Conservation (phyloP, 2,329 filamentous ascomycete species). For the Aspergillus sp. region DNA sequence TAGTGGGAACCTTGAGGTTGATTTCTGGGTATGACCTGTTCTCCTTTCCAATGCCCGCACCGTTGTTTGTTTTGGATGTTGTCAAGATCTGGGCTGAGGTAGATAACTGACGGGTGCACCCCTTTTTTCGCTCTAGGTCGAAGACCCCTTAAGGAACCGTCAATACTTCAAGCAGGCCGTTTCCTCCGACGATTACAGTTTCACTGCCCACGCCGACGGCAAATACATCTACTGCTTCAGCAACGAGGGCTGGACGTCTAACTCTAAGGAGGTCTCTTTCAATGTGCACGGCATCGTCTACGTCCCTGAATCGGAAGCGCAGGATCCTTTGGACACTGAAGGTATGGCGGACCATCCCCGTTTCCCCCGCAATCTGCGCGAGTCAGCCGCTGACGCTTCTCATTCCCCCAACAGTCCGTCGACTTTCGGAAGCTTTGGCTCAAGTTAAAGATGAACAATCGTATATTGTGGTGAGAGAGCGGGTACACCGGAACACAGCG, state of each 20-base stretch:
- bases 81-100: not conserved
- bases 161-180: slow-evolving; percentile 73
- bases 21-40: slow-evolving; percentile 76
- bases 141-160: slow-evolving; percentile 68
- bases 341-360: slow-evolving; percentile 45
- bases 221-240: slow-evolving; percentile 97
- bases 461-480: slow-evolving; percentile 92
- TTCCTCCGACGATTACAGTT: slow-evolving; percentile 88
- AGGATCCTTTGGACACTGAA: slow-evolving; percentile 86
- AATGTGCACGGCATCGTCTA: slow-evolving; percentile 99
- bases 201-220: slow-evolving; percentile 76
- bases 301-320: slow-evolving; percentile 78
- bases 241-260: slow-evolving; percentile 95
- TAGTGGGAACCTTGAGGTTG: slow-evolving; percentile 89
- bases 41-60: not conserved
- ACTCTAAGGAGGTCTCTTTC: slow-evolving; percentile 97
- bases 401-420: slow-evolving; percentile 54
- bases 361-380: not conserved
- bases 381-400: slow-evolving; percentile 1
- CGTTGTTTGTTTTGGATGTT: not conserved
- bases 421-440: slow-evolving; percentile 74
- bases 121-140: slow-evolving; percentile 50
- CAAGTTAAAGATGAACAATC: slow-evolving; percentile 97
- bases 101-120: slow-evolving; percentile 7
- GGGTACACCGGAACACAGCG: slow-evolving; percentile 95